Base-by-base conservation (phyloP, 768 basidiomycete species). In the Pleurotus tuber-regium region DNA sequence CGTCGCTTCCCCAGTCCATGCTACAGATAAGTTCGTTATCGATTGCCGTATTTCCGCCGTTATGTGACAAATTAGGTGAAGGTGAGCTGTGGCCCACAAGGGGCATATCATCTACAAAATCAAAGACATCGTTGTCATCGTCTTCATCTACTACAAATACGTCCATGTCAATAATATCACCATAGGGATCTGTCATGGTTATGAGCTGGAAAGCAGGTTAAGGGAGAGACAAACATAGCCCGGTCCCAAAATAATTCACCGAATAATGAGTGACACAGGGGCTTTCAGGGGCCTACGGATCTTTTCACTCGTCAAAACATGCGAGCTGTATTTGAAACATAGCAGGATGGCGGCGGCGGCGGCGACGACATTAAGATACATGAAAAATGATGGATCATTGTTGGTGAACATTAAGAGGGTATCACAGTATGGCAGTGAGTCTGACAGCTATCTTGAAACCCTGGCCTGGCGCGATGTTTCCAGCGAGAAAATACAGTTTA, bases 311-410 rank as follows among this genome's bases (percentile, higher is more conserved):
- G 41, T 18, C 26, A 42, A 42, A 42, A 42, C 41, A 42, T 42
- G 41, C 41, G 41, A 48, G 46, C 29, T 33, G 46, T 12, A 33
- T 26, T 35, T 35, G 21, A 48, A 48, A 31, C 46, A 48, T 25
- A 21, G 24, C 26, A 26, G 46, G 25, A 48, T 48, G 46, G 31
- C 46, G 46, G 46, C 46, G 46, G 46, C 46, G 46, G 46, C 46
- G 46, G 46, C 46, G 46, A 35, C 46, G 46, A 48, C 46, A 21
- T 48, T 48, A 48, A 48, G 18, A n/a, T 48, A 48, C 46, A 48
- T 48, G 46, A 48, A 21, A 48, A 48, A 48, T 48, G 46, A 48
- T 48, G 23, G 28, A 48, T 48, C 31, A 35, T n/a, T 35, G 46
- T 48, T 31, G 35, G 35, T 19, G 35, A 38, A 16, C 31, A 30